These are phyloP conservation scores for Aulographum hederae DNA, from an alignment of 2,329 filamentous ascomycete species.

Conservation along the genomic window DNA sequence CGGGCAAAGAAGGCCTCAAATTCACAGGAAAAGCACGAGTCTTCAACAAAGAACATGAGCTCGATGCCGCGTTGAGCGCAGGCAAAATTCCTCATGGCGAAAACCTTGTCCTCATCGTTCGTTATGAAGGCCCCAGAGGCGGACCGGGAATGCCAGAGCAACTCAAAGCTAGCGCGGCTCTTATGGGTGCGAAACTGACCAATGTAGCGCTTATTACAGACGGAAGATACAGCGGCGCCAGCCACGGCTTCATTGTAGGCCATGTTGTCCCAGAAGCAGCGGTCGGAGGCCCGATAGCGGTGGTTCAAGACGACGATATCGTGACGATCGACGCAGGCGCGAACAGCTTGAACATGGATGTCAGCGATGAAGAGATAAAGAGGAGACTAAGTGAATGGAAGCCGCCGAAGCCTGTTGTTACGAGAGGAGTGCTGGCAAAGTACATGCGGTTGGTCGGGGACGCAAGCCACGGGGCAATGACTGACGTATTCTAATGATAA, in stretches of 20 bases:
- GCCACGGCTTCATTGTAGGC: slow-evolving; percentile 84
- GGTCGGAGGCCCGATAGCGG: slow-evolving; percentile 70
- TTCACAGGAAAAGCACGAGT: slow-evolving; percentile 71
- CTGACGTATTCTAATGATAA: slow-evolving; percentile 44
- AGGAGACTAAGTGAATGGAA: slow-evolving; percentile 48
- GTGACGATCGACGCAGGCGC: slow-evolving; percentile 73
- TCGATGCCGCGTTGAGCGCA: slow-evolving; percentile 55
- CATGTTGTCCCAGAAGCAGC: slow-evolving; percentile 86
- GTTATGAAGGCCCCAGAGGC: slow-evolving; percentile 86
- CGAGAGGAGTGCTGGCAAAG: slow-evolving; percentile 73
- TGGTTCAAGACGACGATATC: slow-evolving; percentile 62
- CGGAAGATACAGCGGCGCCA: slow-evolving; percentile 73
- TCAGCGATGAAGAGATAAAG: slow-evolving; percentile 53
- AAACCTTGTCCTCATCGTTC: slow-evolving; percentile 75
- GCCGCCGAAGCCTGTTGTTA: slow-evolving; percentile 52
- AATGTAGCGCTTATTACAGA: slow-evolving; percentile 89
- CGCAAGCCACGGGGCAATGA: slow-evolving; percentile 81
- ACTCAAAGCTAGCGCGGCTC: slow-evolving; percentile 68
- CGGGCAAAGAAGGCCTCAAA: slow-evolving; percentile 72
- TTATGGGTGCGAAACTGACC: slow-evolving; percentile 78
- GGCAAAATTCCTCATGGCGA: slow-evolving; percentile 56
- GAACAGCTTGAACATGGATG: slow-evolving; percentile 54
- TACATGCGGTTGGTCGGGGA: slow-evolving; percentile 78
- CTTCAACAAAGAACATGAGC: slow-evolving; percentile 69
- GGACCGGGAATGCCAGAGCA: slow-evolving; percentile 96